Evolutionary conservation across 208 protist species (phyloP).

Genomic region (Leishmania amazonensis): DNA sequence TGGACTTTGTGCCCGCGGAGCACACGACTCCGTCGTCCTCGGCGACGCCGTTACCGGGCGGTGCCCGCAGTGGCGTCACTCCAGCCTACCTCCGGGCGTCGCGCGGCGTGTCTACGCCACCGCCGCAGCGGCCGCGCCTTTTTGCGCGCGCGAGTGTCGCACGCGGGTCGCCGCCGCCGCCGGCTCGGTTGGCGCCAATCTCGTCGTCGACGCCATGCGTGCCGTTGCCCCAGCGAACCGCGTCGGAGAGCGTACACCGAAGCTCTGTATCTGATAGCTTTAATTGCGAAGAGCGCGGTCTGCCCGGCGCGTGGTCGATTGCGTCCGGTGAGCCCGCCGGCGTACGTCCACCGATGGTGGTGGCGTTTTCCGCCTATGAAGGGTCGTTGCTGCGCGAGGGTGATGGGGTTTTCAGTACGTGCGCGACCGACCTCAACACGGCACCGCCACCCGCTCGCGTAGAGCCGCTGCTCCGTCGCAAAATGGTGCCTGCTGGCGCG

Average conservation of each 20-base stretch:
- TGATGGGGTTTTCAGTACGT: background rate
- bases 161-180: constrained; percentile 19
- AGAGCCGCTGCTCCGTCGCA: background rate
- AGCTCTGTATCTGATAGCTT: background rate
- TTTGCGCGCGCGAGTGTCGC: constrained; percentile 12
- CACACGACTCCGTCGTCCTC: background rate
- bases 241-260: background rate
- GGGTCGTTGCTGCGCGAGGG: background rate
- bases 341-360: background rate
- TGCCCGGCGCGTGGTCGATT: background rate
- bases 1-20: background rate
- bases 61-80: background rate
- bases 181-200: constrained; percentile 27
- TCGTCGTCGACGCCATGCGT: background rate
- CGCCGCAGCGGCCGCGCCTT: constrained; percentile 24
- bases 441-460: background rate
- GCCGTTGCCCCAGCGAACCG: background rate
- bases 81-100: background rate
- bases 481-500: too few relatives aligned
- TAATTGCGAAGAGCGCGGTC: background rate
- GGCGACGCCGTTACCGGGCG: background rate
- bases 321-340: background rate
- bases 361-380: background rate
- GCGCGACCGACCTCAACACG: background rate
- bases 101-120: constrained; percentile 7